phyloP scores from a whole-genome alignment of 2,329 filamentous ascomycete species.

The Penicillium sp. region DNA sequence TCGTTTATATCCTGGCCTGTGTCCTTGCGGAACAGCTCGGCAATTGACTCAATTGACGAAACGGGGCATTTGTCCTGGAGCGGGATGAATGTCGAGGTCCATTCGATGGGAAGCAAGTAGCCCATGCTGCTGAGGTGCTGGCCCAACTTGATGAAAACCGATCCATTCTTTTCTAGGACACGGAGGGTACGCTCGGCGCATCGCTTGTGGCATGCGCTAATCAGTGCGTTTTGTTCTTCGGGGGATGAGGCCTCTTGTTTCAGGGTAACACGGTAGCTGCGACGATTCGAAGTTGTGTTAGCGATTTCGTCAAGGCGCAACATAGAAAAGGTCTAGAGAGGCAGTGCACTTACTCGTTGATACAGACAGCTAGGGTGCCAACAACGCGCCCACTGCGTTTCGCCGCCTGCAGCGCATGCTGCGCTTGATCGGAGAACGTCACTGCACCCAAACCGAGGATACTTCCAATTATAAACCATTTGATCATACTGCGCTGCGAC shows the following conservation, averaged over 20 bases:
- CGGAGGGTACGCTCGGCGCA: constrained; percentile 84
- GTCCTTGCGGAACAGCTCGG: constrained; percentile 80
- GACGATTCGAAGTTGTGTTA: constrained; percentile 3
- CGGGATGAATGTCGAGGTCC: constrained; percentile 93
- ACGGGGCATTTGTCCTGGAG: constrained; percentile 94
- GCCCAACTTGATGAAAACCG: constrained; percentile 96
- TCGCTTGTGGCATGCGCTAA: constrained; percentile 84
- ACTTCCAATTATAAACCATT: constrained; percentile 35
- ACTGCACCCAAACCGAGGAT: constrained; percentile 45
- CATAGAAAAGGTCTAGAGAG: neutral
- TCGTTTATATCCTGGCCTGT: constrained; percentile 76
- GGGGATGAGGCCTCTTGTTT: constrained; percentile 64
- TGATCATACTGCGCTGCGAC: constrained; percentile 27
- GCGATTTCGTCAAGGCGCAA: constrained; percentile 1
- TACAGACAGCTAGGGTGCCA: constrained; percentile 70
- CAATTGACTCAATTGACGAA: constrained; percentile 81
- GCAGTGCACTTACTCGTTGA: constrained; percentile 73
- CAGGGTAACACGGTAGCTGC: constrained; percentile 81
- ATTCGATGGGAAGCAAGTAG: constrained; percentile 85
- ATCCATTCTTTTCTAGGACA: constrained; percentile 92
- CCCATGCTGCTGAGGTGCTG: constrained; percentile 97
- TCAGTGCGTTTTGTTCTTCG: constrained; percentile 62
- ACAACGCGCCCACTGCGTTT: constrained; percentile 78
- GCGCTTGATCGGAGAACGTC: constrained; percentile 64
- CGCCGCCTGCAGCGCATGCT: constrained; percentile 69